Conservation (phyloP, 176 grass and related monocot genomes). For the Avena eriantha region DNA sequence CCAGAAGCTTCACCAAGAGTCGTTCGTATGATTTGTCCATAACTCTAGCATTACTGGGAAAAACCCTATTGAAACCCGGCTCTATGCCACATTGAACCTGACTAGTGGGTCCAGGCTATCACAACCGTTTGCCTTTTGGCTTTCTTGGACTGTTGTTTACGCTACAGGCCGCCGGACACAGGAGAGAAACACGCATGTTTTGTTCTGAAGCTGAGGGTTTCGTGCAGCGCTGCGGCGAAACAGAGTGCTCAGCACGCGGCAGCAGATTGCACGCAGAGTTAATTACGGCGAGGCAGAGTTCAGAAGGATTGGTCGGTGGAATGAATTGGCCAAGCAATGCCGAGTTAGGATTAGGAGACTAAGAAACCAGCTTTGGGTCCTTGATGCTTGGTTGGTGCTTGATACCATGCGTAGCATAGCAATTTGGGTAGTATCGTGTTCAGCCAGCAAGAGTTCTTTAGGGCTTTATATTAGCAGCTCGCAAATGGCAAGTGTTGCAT, state of each 20-base stretch:
- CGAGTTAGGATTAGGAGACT: background rate
- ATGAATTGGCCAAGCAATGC: constrained; percentile 24
- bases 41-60: too few species aligned
- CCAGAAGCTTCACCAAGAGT: too few species aligned
- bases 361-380: background rate
- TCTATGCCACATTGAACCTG: too few species aligned
- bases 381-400: background rate
- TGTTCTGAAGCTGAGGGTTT: background rate
- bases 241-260: background rate
- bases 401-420: background rate
- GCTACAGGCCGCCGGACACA: background rate
- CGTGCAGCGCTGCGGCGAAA: background rate
- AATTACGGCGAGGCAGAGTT: background rate
- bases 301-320: too few species aligned
- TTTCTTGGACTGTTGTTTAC: constrained; percentile 20
- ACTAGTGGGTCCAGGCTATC: too few species aligned
- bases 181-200: background rate
- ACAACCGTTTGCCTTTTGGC: background rate
- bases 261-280: background rate
- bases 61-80: too few species aligned
- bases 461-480: background rate
- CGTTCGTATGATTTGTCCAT: too few species aligned
- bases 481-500: background rate
- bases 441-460: constrained; percentile 28
- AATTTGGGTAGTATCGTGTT: background rate